These are phyloP conservation scores for Cryptococcus sp. DNA, from an alignment of 1,284 basidiomycete genomes.

Conservation along the genomic window DNA sequence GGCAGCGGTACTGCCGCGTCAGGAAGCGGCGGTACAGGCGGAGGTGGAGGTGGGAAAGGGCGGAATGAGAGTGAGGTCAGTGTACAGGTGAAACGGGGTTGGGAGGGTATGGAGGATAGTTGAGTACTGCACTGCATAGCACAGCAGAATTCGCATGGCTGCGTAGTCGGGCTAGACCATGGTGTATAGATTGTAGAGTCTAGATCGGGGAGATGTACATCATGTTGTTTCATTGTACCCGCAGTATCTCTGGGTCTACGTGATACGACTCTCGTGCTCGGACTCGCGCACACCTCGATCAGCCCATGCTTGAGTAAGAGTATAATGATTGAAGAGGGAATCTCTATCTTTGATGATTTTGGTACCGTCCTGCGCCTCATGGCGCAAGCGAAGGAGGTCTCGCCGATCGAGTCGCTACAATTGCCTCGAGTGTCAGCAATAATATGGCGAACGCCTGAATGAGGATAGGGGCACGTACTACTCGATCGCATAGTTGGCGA, in stretches of 20 bases:
- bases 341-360: slow-evolving; percentile 12
- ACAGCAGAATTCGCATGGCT: background rate
- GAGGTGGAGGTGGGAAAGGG: no score
- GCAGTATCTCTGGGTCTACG: no score
- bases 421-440: no score
- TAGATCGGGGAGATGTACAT: no score
- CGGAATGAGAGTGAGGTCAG: slow-evolving; percentile 31
- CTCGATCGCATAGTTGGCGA: slow-evolving; percentile 41
- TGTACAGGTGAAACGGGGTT: slow-evolving; percentile 41
- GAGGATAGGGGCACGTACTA: slow-evolving; percentile 13
- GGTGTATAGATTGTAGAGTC: no score
- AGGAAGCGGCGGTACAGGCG: slow-evolving; percentile 24
- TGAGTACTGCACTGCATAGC: background rate
- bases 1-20: slow-evolving; percentile 4
- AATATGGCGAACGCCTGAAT: background rate
- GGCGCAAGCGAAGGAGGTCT: slow-evolving; percentile 14
- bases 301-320: slow-evolving; percentile 17
- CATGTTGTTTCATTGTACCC: background rate
- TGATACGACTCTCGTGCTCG: background rate
- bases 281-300: background rate
- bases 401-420: slow-evolving; percentile 6
- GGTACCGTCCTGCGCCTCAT: slow-evolving; percentile 15
- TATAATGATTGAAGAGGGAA: slow-evolving; percentile 16
- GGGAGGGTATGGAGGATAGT: slow-evolving; percentile 32
- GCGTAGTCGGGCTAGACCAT: no score